Evolutionary conservation across 2,329 filamentous ascomycete genomes (phyloP).

Genomic region (Decorospora gaudefroyi): DNA sequence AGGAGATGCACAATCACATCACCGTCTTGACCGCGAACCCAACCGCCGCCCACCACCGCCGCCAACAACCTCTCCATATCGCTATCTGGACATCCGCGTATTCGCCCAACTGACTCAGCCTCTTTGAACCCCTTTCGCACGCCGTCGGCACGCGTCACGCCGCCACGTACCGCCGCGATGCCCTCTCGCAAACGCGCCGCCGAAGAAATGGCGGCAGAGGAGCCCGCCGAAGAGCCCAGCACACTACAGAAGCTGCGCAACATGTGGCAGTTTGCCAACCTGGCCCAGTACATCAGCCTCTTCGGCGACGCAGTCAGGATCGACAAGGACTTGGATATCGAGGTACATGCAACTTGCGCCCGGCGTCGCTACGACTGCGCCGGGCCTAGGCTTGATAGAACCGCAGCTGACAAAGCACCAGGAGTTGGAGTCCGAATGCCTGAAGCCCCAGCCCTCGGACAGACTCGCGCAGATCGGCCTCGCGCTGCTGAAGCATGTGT

Average conservation of each 20-base stretch:
- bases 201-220: slow-evolving; percentile 60
- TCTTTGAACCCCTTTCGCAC: neutral
- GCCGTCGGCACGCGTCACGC: slow-evolving; percentile 40
- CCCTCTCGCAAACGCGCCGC: slow-evolving; percentile 48
- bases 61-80: slow-evolving; percentile 1
- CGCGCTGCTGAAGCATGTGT: slow-evolving; percentile 86
- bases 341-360: slow-evolving; percentile 62
- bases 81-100: slow-evolving; percentile 3
- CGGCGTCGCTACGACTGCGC: slow-evolving; percentile 19
- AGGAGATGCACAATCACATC: slow-evolving; percentile 10
- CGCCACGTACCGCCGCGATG: slow-evolving; percentile 40
- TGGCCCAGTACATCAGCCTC: slow-evolving; percentile 90
- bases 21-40: slow-evolving; percentile 8
- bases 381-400: slow-evolving; percentile 5
- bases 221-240: slow-evolving; percentile 50
- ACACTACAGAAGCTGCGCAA: slow-evolving; percentile 72
- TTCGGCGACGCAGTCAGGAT: slow-evolving; percentile 92
- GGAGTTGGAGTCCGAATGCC: slow-evolving; percentile 87
- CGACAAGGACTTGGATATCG: slow-evolving; percentile 83
- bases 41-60: slow-evolving; percentile 2
- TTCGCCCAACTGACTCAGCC: neutral
- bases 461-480: slow-evolving; percentile 81
- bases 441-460: slow-evolving; percentile 73
- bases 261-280: slow-evolving; percentile 93
- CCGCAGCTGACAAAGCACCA: slow-evolving; percentile 51